These are phyloP conservation scores for Parafenestella ontariensis DNA, from an alignment of 2,329 filamentous ascomycete genomes.

Conservation along the genomic window DNA sequence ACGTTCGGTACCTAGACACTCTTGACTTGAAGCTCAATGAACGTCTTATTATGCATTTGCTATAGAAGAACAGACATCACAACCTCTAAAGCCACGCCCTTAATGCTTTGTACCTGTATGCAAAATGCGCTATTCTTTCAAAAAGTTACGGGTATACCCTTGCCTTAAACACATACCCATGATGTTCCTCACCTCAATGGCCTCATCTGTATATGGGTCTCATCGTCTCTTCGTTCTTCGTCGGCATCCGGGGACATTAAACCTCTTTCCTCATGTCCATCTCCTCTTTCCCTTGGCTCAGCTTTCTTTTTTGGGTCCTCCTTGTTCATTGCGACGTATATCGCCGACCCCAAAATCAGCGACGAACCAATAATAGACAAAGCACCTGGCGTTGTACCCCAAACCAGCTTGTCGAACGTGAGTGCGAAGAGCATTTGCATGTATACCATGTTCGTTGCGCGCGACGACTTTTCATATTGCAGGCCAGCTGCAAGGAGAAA, in stretches of 20 bases:
- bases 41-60: no score
- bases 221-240: slow-evolving; percentile 15
- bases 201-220: slow-evolving; percentile 27
- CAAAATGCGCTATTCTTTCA: background rate
- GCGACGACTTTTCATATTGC: slow-evolving; percentile 69
- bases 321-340: slow-evolving; percentile 68
- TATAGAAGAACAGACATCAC: no score
- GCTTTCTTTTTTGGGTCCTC: slow-evolving; percentile 41
- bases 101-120: no score
- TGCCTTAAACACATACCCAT: background rate
- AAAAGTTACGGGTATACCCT: background rate
- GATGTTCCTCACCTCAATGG: slow-evolving; percentile 15
- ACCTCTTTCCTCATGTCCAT: slow-evolving; percentile 43
- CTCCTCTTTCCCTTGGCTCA: slow-evolving; percentile 15
- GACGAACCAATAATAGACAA: slow-evolving; percentile 67
- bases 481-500: slow-evolving; percentile 82
- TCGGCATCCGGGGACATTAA: slow-evolving; percentile 33
- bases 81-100: no score
- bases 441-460: slow-evolving; percentile 72
- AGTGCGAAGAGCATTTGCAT: slow-evolving; percentile 75
- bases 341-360: slow-evolving; percentile 69
- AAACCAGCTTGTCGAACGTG: slow-evolving; percentile 68
- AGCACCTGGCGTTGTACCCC: slow-evolving; percentile 64
- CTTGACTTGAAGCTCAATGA: no score
- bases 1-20: no score